Conservation (phyloP, 305 asterid genomes). For the Fraxinus albicans region DNA sequence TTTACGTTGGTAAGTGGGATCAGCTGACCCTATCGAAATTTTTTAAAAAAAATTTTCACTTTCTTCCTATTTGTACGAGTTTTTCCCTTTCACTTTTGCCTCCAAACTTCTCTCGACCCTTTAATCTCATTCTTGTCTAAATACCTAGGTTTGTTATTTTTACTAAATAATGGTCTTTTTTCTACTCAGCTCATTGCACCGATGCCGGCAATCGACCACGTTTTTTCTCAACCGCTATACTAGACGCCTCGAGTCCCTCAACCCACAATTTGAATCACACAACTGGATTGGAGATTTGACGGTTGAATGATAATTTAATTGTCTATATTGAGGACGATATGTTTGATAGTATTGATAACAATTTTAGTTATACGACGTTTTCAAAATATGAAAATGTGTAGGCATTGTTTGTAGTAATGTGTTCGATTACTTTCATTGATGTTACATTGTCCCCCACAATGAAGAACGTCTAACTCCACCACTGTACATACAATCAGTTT, state of each 20-base stretch:
- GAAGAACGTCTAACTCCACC: background rate
- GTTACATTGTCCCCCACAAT: no score
- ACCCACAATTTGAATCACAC: background rate
- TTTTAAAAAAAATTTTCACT: no score
- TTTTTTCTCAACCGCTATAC: background rate
- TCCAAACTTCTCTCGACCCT: background rate
- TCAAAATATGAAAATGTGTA: background rate
- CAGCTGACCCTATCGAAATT: background rate
- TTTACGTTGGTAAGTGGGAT: background rate
- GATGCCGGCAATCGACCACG: background rate
- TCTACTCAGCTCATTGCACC: background rate
- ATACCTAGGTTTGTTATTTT: background rate
- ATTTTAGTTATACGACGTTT: background rate
- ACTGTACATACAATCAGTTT: background rate
- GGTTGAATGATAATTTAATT: background rate
- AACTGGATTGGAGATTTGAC: background rate
- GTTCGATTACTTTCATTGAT: no score
- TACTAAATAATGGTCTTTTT: background rate
- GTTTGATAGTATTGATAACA: background rate
- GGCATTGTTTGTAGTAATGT: background rate
- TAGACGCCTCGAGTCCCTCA: background rate
- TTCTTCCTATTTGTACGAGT: background rate
- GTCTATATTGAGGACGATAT: background rate
- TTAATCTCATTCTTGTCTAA: background rate
- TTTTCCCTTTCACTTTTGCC: background rate